These are phyloP conservation scores for Tripterygium wilfordii DNA, from an alignment of 177 flowering plant species.

Conservation along the genomic window DNA sequence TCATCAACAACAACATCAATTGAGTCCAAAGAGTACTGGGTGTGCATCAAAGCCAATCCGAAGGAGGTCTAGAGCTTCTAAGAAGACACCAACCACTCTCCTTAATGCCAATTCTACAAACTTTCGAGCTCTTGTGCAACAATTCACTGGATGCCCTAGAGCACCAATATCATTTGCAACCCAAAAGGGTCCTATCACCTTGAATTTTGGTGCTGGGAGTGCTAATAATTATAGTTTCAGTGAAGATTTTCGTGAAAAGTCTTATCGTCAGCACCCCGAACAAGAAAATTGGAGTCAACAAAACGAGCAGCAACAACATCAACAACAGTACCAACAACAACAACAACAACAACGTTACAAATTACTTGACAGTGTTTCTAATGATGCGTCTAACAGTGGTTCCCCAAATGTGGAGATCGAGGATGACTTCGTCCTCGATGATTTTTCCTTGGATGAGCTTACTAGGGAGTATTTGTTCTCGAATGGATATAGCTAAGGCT, in stretches of 20 bases:
- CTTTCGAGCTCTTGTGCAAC: slow-evolving; percentile 41
- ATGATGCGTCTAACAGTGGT: background rate
- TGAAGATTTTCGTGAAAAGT: no score
- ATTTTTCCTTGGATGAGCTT: slow-evolving; percentile 1
- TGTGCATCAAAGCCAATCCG: slow-evolving; percentile 11
- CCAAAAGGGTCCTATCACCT: slow-evolving; percentile 27
- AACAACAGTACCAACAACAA: background rate
- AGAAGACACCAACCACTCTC: slow-evolving; percentile 34
- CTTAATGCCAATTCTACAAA: slow-evolving; percentile 36
- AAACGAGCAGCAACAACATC: background rate
- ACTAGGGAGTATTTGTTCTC: background rate
- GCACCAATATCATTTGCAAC: slow-evolving; percentile 5
- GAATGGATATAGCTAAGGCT: no score
- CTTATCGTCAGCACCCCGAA: no score
- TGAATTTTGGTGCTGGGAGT: slow-evolving; percentile 19
- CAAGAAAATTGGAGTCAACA: no score
- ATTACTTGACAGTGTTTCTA: background rate
- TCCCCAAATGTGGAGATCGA: background rate
- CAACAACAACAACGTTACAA: slow-evolving; percentile 1
- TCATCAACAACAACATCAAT: no score
- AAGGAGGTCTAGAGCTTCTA: slow-evolving; percentile 30
- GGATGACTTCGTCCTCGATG: background rate
- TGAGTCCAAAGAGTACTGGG: background rate
- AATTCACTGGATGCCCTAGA: slow-evolving; percentile 37
- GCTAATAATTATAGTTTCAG: background rate